Percentiles rank a stretch among this genome's conserved stretches.
These are phyloP conservation scores for Ananas comosus DNA, from an alignment of 176 grass and related monocot species.

Conservation along the genomic window DNA sequence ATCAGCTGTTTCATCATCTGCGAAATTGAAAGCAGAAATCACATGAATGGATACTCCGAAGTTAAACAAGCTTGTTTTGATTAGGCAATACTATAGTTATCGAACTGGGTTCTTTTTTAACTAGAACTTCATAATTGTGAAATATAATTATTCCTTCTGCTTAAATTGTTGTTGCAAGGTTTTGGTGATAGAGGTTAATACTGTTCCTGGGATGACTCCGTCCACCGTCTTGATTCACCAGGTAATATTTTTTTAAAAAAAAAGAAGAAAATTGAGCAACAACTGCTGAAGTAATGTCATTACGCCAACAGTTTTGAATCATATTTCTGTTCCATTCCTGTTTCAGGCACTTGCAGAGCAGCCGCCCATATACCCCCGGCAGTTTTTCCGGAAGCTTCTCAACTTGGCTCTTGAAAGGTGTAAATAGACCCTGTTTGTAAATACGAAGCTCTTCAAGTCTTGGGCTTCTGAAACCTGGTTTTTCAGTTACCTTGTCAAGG, in stretches of 20 bases:
- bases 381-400: constrained; percentile 69
- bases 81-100: not conserved
- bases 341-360: constrained; percentile 76
- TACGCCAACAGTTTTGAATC: not conserved
- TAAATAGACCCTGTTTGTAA: constrained; percentile 16
- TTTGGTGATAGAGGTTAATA: constrained; percentile 80
- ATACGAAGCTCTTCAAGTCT: no score
- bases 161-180: constrained; percentile 36
- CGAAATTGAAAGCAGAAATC: not conserved
- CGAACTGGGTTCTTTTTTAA: not conserved
- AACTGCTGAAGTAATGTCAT: not conserved
- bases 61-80: not conserved
- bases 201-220: constrained; percentile 90
- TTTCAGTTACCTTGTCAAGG: no score
- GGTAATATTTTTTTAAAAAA: constrained; percentile 29
- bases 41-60: not conserved
- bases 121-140: not conserved
- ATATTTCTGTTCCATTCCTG: not conserved
- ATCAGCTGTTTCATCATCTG: not conserved
- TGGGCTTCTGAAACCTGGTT: no score
- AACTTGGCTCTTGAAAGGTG: constrained; percentile 54
- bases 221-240: constrained; percentile 91
- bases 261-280: not conserved
- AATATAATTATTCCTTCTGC: not conserved
- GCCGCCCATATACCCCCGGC: constrained; percentile 53